A percentile compares a stretch with the other conserved stretches of the same genome.
These are phyloP conservation scores for Trichosporon asahii DNA, from an alignment of 1,284 basidiomycete genomes.

Conservation along the genomic window DNA sequence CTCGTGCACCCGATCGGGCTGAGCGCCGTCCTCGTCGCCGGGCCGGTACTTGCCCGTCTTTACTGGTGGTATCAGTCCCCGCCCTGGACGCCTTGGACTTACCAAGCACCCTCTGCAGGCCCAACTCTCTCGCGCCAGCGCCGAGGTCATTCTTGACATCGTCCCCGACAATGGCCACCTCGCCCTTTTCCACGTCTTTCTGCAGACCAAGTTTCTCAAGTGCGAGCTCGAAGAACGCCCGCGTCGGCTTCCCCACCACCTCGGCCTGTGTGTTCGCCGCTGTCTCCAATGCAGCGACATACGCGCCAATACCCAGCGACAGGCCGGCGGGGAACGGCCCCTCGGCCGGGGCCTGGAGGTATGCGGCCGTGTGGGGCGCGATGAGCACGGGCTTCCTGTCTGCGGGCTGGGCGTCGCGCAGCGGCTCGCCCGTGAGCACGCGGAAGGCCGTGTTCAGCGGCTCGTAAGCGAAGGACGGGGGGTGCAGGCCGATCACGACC, in stretches of 20 bases:
- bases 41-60: slow-evolving; percentile 42
- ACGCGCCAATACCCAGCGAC: slow-evolving; percentile 67
- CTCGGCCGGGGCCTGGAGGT: slow-evolving; percentile 58
- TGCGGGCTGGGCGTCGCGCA: slow-evolving; percentile 12
- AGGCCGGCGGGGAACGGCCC: slow-evolving; percentile 55
- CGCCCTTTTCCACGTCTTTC: slow-evolving; percentile 11
- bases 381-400: slow-evolving; percentile 52
- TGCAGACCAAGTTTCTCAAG: slow-evolving; percentile 54
- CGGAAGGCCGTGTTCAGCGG: slow-evolving; percentile 64
- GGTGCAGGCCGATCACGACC: slow-evolving; percentile 66
- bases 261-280: slow-evolving; percentile 57
- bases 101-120: slow-evolving; percentile 65
- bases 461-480: slow-evolving; percentile 58
- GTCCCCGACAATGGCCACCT: slow-evolving; percentile 64
- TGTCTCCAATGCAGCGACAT: slow-evolving; percentile 62
- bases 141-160: slow-evolving; percentile 66
- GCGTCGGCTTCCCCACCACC: slow-evolving; percentile 65
- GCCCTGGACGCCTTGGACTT: slow-evolving; percentile 20
- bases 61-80: slow-evolving; percentile 26
- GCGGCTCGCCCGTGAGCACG: slow-evolving; percentile 54
- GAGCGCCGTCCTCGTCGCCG: slow-evolving; percentile 29
- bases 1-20: slow-evolving; percentile 57
- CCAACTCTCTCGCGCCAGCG: slow-evolving; percentile 60
- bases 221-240: slow-evolving; percentile 61
- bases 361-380: slow-evolving; percentile 55